Evolutionary conservation across 495 filamentous ascomycete species (phyloP), one percentile per base, ranked within the genome.

Genomic region (Elaphomyces granulatus): DNA sequence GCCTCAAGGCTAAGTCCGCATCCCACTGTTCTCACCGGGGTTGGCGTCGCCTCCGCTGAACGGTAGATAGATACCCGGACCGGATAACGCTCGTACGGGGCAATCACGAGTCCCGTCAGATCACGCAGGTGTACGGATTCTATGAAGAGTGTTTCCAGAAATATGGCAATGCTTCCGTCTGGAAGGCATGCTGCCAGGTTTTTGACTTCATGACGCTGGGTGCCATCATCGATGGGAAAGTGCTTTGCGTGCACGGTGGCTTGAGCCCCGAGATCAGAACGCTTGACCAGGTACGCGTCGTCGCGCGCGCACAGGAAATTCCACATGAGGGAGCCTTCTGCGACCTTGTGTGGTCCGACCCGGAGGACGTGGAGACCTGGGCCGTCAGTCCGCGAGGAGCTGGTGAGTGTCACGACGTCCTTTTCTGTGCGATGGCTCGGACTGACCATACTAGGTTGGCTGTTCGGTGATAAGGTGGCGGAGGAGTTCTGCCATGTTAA

Each of bases 401-500:
- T 32, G 90, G 64, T 68, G 45, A 52, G 23, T 12, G 6, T 6
- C 23, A 28, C 12, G 6, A 6, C 60, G 39, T 9, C 4, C 18
- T 15, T 15, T 21, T 33, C n/a, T 8, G 28, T 2, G 30, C n/a
- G 16, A 18, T 21, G 3, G 4, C 36, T 34, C 20, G 12, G 16
- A 32, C 32, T 36, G 10, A 41, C 6, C 8, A 10, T 47, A 10
- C 21, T 34, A 68, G 64, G 90, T 8, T 98, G 90, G 90, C 66
- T 98, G 4, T 98, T 98, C 54, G 90, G 90, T 15, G 84, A 95
- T 51, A 94, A 95, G 61, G 87, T 98, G 3, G 83, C 87, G 2
- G 87, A 81, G n/a, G 90, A 96, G 66, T 98, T 98, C 67, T 96
- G 94, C 60, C 88, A 96, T 49, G 90, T 96, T 48, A 98, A 98